Evolutionary conservation across 352 stramenopile genomes (phyloP).

Genomic region (Thalassiosira sp.): DNA sequence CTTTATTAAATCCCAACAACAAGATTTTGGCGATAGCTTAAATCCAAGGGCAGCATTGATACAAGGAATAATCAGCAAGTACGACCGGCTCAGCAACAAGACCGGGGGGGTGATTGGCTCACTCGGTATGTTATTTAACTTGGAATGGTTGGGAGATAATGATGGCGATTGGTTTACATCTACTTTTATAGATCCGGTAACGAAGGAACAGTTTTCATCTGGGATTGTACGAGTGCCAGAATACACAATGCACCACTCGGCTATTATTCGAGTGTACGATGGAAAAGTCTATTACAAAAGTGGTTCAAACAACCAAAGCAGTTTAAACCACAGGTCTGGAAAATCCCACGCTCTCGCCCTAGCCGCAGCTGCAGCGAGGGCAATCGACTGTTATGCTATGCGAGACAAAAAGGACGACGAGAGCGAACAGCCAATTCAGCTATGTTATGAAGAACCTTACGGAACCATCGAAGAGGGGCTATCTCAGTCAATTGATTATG

Average conservation of each 20-base stretch:
- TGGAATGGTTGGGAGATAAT: neutral
- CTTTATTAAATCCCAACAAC: neutral
- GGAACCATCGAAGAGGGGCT: neutral
- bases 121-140: neutral
- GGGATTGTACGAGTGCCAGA: conserved; percentile 9
- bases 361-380: conserved; percentile 45
- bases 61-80: neutral
- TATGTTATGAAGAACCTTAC: neutral
- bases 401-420: conserved; percentile 6
- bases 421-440: neutral
- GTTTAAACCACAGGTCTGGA: neutral
- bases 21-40: neutral
- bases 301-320: neutral
- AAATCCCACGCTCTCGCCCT: conserved; percentile 1
- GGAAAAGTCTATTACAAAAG: conserved; percentile 45
- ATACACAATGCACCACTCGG: conserved; percentile 17
- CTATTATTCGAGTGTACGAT: conserved; percentile 11
- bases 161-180: conserved; percentile 17
- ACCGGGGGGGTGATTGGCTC: neutral
- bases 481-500: neutral
- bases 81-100: neutral
- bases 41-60: neutral
- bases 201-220: conserved; percentile 36
- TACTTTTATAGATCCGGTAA: conserved; percentile 37
- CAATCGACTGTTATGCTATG: conserved; percentile 52